Conservation (phyloP, 495 filamentous ascomycete species). For the Trichoderma orchidacearum region DNA sequence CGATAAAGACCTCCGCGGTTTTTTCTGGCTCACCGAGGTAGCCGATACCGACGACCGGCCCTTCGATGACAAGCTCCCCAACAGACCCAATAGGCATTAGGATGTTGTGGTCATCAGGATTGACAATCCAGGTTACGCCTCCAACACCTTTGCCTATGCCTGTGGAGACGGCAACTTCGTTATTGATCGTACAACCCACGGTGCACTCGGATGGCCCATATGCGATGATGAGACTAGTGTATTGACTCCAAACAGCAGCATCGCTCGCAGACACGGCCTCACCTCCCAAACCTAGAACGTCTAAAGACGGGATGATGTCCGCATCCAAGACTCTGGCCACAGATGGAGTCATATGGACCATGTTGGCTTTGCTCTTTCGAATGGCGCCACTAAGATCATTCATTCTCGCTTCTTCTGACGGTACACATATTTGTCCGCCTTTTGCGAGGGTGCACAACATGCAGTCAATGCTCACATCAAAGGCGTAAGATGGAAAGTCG, state of each 20-base stretch:
- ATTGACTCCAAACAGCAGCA: slow-evolving; percentile 20
- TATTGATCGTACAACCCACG: slow-evolving; percentile 31
- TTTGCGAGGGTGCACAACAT: slow-evolving; percentile 33
- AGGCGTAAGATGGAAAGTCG: slow-evolving; percentile 38
- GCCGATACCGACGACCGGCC: slow-evolving; percentile 33
- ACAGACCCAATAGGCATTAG: slow-evolving; percentile 44
- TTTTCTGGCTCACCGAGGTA: slow-evolving; percentile 34
- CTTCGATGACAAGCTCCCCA: slow-evolving; percentile 52
- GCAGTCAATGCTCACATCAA: slow-evolving; percentile 36
- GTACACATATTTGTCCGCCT: slow-evolving; percentile 54
- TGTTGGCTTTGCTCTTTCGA: slow-evolving; percentile 19
- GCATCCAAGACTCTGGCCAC: slow-evolving; percentile 35
- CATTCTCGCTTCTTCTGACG: slow-evolving; percentile 34
- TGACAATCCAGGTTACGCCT: slow-evolving; percentile 40
- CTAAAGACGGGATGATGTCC: slow-evolving; percentile 19
- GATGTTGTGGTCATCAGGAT: slow-evolving; percentile 33
- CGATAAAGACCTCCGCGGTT: slow-evolving; percentile 33
- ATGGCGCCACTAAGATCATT: slow-evolving; percentile 28
- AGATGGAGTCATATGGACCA: slow-evolving; percentile 38
- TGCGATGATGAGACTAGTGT: slow-evolving; percentile 33
- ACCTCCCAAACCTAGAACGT: slow-evolving; percentile 26
- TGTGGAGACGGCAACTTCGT: slow-evolving; percentile 14
- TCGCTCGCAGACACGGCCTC: slow-evolving; percentile 25
- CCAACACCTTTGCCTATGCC: slow-evolving; percentile 30
- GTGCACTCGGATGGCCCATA: slow-evolving; percentile 47